Evolutionary conservation across 148 eudicot species (phyloP).

Genomic region (Camellia japonica): DNA sequence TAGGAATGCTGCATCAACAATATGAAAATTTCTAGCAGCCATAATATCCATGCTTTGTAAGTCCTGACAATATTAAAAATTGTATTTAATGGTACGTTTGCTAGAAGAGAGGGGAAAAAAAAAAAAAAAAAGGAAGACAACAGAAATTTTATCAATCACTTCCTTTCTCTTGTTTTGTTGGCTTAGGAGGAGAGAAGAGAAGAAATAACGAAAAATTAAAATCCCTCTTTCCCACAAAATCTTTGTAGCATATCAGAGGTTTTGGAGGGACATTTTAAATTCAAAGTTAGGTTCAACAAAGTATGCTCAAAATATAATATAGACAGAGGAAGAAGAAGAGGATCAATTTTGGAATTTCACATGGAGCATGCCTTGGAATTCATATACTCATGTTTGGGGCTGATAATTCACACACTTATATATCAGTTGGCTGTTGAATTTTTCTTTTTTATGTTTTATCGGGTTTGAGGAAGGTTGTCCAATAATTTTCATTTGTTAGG

Average conservation of each 20-base stretch:
- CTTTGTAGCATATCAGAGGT: not conserved
- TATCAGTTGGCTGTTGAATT: not conserved
- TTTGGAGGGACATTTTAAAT: not conserved
- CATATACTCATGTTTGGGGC: not conserved
- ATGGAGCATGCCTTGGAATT: not conserved
- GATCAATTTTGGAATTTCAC: not conserved
- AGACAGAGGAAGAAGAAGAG: not conserved
- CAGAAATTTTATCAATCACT: not conserved
- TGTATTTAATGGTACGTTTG: not conserved
- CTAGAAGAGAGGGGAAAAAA: not conserved
- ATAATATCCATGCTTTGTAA: not conserved
- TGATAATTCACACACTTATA: not conserved
- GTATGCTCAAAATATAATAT: not conserved
- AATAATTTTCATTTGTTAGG: not conserved
- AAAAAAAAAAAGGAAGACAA: not conserved
- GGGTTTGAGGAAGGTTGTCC: not conserved
- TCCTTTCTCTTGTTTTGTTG: not conserved
- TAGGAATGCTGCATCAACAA: not conserved
- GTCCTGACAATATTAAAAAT: not conserved
- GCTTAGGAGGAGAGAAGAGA: not conserved
- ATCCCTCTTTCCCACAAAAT: not conserved
- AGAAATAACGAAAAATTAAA: not conserved
- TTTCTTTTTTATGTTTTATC: not conserved
- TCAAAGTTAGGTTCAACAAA: not conserved
- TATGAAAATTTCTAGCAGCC: not conserved